phyloP scores from a whole-genome alignment of 2,329 filamentous ascomycete species.

The Fusarium dimerum region DNA sequence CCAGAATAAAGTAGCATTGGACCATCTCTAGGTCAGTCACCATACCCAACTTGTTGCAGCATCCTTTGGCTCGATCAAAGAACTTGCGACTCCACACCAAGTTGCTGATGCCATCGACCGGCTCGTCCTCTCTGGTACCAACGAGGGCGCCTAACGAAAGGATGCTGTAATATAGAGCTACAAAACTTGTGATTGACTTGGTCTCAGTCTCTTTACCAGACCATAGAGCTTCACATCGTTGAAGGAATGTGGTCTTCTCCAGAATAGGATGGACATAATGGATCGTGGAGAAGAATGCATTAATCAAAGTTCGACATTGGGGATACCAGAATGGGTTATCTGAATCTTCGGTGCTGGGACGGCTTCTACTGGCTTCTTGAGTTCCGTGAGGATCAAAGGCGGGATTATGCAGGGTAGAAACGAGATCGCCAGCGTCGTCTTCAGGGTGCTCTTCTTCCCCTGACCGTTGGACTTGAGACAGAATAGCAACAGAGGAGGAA shows the following conservation, averaged over 20 bases:
- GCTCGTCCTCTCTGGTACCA: constrained; percentile 44
- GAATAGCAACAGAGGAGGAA: constrained; percentile 44
- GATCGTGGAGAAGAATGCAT: constrained; percentile 49
- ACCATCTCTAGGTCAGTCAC: constrained; percentile 49
- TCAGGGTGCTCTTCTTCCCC: constrained; percentile 29
- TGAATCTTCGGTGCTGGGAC: constrained; percentile 1
- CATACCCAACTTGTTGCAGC: constrained; percentile 35
- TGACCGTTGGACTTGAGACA: constrained; percentile 29
- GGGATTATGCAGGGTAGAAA: constrained; percentile 48
- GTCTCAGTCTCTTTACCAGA: neutral
- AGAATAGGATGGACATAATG: constrained; percentile 50
- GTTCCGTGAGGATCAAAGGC: constrained; percentile 33
- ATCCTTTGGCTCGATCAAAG: constrained; percentile 42
- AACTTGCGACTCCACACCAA: constrained; percentile 49
- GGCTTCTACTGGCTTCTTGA: constrained; percentile 2
- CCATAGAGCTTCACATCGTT: constrained; percentile 37
- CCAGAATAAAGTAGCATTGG: constrained; percentile 49
- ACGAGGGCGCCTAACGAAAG: constrained; percentile 48
- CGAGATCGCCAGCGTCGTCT: constrained; percentile 20
- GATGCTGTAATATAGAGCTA: constrained; percentile 48
- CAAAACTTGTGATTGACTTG: constrained; percentile 36
- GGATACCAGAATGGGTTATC: constrained; percentile 36
- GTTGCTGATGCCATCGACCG: constrained; percentile 43
- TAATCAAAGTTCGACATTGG: constrained; percentile 46
- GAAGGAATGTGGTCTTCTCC: constrained; percentile 45